phyloP scores from a whole-genome alignment of 768 basidiomycete genomes.

The Asterophora parasitica region DNA sequence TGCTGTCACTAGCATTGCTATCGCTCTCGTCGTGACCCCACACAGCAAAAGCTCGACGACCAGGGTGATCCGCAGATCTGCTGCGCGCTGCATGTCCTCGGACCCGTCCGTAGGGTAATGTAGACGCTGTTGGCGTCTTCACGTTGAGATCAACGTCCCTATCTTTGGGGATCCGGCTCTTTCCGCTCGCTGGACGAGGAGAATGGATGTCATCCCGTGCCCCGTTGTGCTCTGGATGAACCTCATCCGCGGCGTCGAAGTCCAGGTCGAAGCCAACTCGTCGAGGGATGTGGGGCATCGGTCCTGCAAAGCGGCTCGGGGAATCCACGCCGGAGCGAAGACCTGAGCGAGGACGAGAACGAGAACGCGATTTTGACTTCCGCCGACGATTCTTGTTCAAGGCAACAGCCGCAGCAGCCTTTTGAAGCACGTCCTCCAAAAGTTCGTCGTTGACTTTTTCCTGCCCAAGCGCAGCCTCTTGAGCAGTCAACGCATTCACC shows the following conservation, averaged over 20 bases:
- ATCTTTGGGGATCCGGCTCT: slow-evolving; percentile 56
- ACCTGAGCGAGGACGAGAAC: slow-evolving; percentile 39
- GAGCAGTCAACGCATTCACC: slow-evolving; percentile 9
- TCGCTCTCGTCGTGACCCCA: slow-evolving; percentile 90
- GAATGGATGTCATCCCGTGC: slow-evolving; percentile 29
- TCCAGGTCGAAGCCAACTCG: slow-evolving; percentile 48
- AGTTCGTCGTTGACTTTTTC: slow-evolving; percentile 26
- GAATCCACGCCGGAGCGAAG: slow-evolving; percentile 58
- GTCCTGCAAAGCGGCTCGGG: slow-evolving; percentile 54
- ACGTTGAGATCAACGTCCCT: slow-evolving; percentile 47
- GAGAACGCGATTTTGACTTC: slow-evolving; percentile 39
- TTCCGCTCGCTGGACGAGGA: slow-evolving; percentile 33
- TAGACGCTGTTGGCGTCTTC: slow-evolving; percentile 58
- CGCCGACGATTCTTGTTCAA: slow-evolving; percentile 29
- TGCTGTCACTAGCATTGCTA: slow-evolving; percentile 75
- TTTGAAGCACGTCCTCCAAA: slow-evolving; percentile 23
- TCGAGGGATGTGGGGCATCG: slow-evolving; percentile 45
- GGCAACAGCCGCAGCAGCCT: slow-evolving; percentile 26
- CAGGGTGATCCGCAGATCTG: slow-evolving; percentile 34
- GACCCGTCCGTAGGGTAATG: slow-evolving; percentile 25
- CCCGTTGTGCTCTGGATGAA: slow-evolving; percentile 30
- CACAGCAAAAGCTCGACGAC: slow-evolving; percentile 69
- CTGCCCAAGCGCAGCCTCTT: slow-evolving; percentile 16
- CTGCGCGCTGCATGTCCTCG: slow-evolving; percentile 29
- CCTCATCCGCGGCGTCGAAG: slow-evolving; percentile 8